These are phyloP conservation scores for Citrus glauca DNA, from an alignment of 345 rosid species.

Conservation along the genomic window DNA sequence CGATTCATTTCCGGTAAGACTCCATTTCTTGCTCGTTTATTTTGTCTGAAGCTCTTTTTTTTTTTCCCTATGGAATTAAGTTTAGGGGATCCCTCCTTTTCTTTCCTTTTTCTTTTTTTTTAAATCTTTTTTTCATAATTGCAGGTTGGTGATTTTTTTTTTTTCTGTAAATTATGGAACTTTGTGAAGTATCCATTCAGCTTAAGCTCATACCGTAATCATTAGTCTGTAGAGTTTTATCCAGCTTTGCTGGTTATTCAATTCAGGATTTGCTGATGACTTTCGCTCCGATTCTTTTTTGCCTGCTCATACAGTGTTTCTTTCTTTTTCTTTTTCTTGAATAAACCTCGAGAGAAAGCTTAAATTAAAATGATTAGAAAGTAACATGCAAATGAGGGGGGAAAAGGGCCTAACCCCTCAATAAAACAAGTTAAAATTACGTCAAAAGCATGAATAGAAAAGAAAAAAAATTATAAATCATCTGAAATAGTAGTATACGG, in stretches of 20 bases:
- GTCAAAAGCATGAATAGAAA: no score
- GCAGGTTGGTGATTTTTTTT: not conserved
- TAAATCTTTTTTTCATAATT: not conserved
- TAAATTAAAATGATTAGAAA: no score
- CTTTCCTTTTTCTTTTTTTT: not conserved
- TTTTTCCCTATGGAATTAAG: not conserved
- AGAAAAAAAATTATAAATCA: no score
- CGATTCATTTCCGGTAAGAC: conserved; percentile 39
- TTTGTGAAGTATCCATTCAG: not conserved
- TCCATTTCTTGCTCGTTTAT: not conserved
- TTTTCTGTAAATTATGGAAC: not conserved
- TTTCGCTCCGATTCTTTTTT: not conserved
- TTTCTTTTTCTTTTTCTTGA: no score
- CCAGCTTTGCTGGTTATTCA: not conserved
- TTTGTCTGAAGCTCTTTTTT: not conserved
- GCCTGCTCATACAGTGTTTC: not conserved
- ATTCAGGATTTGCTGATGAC: not conserved
- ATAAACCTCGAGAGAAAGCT: no score
- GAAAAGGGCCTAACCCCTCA: no score
- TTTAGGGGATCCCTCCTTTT: not conserved
- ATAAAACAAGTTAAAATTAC: no score
- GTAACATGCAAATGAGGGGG: no score
- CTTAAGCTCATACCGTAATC: not conserved
- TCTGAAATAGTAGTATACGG: no score
- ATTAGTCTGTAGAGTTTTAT: not conserved